These are phyloP conservation scores for Obba rivulosa DNA, from an alignment of 768 basidiomycete genomes.

Conservation along the genomic window DNA sequence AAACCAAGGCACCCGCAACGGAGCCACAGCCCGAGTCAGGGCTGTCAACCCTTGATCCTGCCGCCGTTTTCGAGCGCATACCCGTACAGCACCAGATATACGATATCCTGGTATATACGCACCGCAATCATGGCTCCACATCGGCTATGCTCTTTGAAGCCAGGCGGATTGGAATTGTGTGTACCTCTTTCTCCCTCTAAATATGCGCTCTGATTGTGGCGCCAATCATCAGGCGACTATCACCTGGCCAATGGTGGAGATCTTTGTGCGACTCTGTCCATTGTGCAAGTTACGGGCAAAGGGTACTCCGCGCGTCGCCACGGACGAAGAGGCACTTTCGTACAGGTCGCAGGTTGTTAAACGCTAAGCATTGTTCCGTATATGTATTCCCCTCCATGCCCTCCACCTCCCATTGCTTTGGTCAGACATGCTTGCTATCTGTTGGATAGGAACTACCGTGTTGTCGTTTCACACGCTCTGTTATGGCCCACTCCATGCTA, in stretches of 20 bases:
- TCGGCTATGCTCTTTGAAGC: constrained; percentile 51
- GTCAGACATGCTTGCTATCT: too few species aligned
- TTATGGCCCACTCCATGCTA: too few species aligned
- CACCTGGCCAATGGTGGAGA: constrained; percentile 72
- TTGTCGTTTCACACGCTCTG: too few species aligned
- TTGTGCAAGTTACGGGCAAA: constrained; percentile 41
- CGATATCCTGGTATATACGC: constrained; percentile 62
- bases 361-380: neutral
- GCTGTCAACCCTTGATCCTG: constrained; percentile 25
- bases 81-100: constrained; percentile 66
- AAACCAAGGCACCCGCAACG: constrained; percentile 6
- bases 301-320: constrained; percentile 7
- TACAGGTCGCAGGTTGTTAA: constrained; percentile 2
- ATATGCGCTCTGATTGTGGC: constrained; percentile 3
- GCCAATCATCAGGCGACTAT: constrained; percentile 44
- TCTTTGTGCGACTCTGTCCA: constrained; percentile 59
- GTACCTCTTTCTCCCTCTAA: constrained; percentile 18
- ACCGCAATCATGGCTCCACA: constrained; percentile 52
- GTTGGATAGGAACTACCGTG: too few species aligned
- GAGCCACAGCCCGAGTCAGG: constrained; percentile 6
- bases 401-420: too few species aligned
- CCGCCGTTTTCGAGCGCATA: constrained; percentile 50
- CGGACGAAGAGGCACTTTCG: constrained; percentile 12
- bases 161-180: constrained; percentile 54
- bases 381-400: too few species aligned